Conservation (phyloP, 192 early-diverging fungal genomes). For the Dissophora globulifera region DNA sequence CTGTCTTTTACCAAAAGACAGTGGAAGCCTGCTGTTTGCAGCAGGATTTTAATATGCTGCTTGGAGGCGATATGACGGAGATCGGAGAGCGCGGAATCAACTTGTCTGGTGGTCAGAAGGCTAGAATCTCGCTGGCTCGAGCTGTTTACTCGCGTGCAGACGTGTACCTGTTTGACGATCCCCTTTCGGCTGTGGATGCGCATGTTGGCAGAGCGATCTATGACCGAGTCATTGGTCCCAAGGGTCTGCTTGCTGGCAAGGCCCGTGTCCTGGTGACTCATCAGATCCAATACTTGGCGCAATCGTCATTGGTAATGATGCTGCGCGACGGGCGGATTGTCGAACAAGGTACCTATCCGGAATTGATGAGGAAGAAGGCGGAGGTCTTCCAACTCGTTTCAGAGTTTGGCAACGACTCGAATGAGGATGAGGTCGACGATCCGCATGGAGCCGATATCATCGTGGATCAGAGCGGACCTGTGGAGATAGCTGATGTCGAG, state of each 20-base stretch:
- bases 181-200: conserved; percentile 71
- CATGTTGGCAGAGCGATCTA: conserved; percentile 77
- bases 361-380: conserved; percentile 71
- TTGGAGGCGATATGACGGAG: conserved; percentile 91
- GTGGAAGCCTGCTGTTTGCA: conserved; percentile 87
- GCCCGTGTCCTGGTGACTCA: conserved; percentile 86
- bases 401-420: conserved; percentile 72
- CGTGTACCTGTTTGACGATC: conserved; percentile 62
- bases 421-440: not conserved
- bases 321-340: conserved; percentile 76
- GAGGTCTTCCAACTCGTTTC: conserved; percentile 74
- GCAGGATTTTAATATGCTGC: conserved; percentile 84
- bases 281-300: conserved; percentile 79
- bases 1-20: conserved; percentile 56
- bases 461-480: conserved; percentile 17
- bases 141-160: conserved; percentile 94
- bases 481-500: conserved; percentile 37
- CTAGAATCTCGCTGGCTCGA: conserved; percentile 69
- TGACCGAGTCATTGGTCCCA: conserved; percentile 87
- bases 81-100: conserved; percentile 94
- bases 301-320: conserved; percentile 74
- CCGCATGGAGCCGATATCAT: conserved; percentile 19
- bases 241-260: conserved; percentile 84
- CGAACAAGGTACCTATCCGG: conserved; percentile 73
- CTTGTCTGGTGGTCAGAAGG: conserved; percentile 93